These are phyloP conservation scores for Neurospora cerealis DNA, from an alignment of 495 filamentous ascomycete genomes.

Conservation along the genomic window DNA sequence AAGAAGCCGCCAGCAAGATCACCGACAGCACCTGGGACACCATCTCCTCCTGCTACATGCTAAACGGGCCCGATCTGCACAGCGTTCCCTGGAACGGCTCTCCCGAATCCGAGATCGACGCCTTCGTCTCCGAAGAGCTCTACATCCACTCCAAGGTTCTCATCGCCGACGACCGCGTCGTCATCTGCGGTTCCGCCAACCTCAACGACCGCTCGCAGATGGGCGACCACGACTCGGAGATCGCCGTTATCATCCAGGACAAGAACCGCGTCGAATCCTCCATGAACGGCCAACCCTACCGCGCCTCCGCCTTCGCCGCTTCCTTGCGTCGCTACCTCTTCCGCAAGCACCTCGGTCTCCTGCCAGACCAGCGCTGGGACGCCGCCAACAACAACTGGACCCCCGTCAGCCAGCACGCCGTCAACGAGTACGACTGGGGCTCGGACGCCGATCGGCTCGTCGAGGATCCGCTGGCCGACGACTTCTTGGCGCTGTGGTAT, in stretches of 20 bases:
- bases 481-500: conserved; percentile 64
- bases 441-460: conserved; percentile 64
- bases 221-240: conserved; percentile 63
- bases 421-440: conserved; percentile 74
- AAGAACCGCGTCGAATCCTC: conserved; percentile 52
- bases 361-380: conserved; percentile 58
- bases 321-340: conserved; percentile 78
- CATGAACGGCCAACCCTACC: conserved; percentile 65
- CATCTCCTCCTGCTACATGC: conserved; percentile 79
- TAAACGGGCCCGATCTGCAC: conserved; percentile 63
- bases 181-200: conserved; percentile 89
- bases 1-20: conserved; percentile 49
- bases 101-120: conserved; percentile 66
- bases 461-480: conserved; percentile 58
- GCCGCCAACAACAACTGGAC: conserved; percentile 61
- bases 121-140: conserved; percentile 86
- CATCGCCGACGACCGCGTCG: conserved; percentile 82
- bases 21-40: conserved; percentile 56
- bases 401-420: conserved; percentile 52
- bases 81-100: conserved; percentile 71
- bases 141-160: conserved; percentile 93
- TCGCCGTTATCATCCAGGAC: conserved; percentile 42
- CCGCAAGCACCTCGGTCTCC: conserved; percentile 83
- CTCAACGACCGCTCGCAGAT: conserved; percentile 92
- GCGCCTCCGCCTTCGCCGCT: conserved; percentile 68